A percentile compares a stretch with the other conserved stretches of the same genome.
These are phyloP conservation scores for Botrytis fragariae DNA, from an alignment of 2,329 filamentous ascomycete species.

Conservation along the genomic window DNA sequence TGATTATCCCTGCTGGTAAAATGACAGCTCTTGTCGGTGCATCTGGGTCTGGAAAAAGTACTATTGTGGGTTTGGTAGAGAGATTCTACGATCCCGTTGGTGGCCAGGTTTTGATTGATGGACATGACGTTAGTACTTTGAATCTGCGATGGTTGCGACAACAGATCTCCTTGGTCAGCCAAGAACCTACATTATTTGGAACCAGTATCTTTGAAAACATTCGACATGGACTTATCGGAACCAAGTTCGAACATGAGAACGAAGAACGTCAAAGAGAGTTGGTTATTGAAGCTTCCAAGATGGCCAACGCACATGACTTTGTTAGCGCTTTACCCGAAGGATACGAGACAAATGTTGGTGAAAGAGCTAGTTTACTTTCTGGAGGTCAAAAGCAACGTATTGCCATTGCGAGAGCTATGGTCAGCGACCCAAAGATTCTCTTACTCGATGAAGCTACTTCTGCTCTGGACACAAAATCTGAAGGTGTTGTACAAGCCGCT, in stretches of 20 bases:
- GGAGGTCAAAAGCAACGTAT: slow-evolving; percentile 97
- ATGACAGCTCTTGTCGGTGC: slow-evolving; percentile 91
- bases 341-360: slow-evolving; percentile 93
- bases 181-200: slow-evolving; percentile 88
- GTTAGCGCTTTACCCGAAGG: slow-evolving; percentile 77
- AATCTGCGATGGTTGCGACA: slow-evolving; percentile 90
- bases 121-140: slow-evolving; percentile 72
- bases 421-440: slow-evolving; percentile 87
- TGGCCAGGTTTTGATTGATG: slow-evolving; percentile 77
- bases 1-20: slow-evolving; percentile 82
- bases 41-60: slow-evolving; percentile 92
- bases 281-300: slow-evolving; percentile 78
- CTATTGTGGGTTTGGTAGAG: slow-evolving; percentile 88
- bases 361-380: slow-evolving; percentile 86
- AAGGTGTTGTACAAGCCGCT: slow-evolving; percentile 90
- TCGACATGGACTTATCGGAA: slow-evolving; percentile 84
- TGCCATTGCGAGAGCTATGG: slow-evolving; percentile 85
- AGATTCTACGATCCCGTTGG: slow-evolving; percentile 89
- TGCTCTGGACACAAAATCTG: slow-evolving; percentile 89
- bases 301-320: slow-evolving; percentile 94
- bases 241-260: slow-evolving; percentile 64
- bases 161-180: slow-evolving; percentile 88
- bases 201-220: slow-evolving; percentile 91
- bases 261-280: slow-evolving; percentile 68
- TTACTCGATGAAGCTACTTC: slow-evolving; percentile 94